Evolutionary conservation across 768 basidiomycete genomes (phyloP), one percentile per base, ranked within the genome.

Genomic region (Lactifluus hygrophoroides): DNA sequence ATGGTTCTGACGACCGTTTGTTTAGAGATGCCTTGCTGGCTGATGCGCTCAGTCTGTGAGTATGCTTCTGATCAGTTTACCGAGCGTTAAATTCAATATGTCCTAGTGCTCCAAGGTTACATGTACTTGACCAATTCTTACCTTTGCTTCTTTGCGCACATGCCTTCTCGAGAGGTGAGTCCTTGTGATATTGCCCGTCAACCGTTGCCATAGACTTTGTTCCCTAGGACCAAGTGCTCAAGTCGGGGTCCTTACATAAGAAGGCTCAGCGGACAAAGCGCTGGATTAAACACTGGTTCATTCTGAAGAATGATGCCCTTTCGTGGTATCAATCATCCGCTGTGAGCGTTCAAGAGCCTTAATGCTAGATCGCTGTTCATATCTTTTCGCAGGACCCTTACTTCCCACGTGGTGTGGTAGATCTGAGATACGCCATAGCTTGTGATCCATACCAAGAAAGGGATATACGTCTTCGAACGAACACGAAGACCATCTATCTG

Each of bases 291-390:
- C 92, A 93, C 70, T 98, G 96, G 96, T 94, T 97, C 65, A 81
- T 95, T 1, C 78, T 99, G 49, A 94, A 91, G 80, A 95, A 97
- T 61, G 93, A 94, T 66, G 90, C 92, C 0, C 76, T 99, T 27
- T 94, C 92, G 17, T 99, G 96, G 96, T 98, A 91, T 70, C 89
- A 92, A 62, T 91, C 90, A 7, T 92, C 94, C 56, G 85, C 91
- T 56, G 94, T 93, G 71, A 74, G 77, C 44, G 10, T 51, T 30
- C 23, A 38, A 21, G 50, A 25, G 42, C 48, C 59, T 43, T 51
- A 42, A n/a, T 44, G 17, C 11, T 47, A 23, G 14, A 32, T 14
- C 64, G 55, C 6, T 53, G 47, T 43, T 38, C 19, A 59, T 52
- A 54, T 11, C n/a, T n/a, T n/a, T 54, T 64, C 40, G 50, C 60